Conservation (phyloP, 352 stramenopile genomes). For the Sclerospora graminicola region DNA sequence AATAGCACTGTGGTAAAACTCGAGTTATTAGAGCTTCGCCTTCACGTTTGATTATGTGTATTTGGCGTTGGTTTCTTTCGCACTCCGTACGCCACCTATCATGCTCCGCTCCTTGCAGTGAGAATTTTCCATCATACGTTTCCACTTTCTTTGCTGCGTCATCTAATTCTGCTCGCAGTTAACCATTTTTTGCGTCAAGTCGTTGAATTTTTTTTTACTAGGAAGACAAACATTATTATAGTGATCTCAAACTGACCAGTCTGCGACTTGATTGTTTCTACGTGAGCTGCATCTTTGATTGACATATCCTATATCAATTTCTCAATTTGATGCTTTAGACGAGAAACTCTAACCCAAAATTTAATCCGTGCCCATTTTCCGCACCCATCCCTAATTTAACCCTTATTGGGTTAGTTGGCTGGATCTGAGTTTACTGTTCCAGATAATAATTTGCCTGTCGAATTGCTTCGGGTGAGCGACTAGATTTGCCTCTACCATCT, state of each 20-base stretch:
- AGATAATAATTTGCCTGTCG: too few relatives aligned
- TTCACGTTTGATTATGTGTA: conserved; percentile 29
- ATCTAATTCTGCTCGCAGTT: conserved; percentile 40
- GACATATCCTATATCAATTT: conserved; percentile 29
- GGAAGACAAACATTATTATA: conserved; percentile 43
- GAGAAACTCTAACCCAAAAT: conserved; percentile 25
- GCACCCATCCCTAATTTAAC: too few relatives aligned
- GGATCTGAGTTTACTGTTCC: too few relatives aligned
- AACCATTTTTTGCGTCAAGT: conserved; percentile 32
- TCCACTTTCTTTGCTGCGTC: too few relatives aligned
- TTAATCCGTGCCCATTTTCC: too few relatives aligned
- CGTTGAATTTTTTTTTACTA: too few relatives aligned
- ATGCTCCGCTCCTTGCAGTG: conserved; percentile 28
- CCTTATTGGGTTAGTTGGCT: too few relatives aligned
- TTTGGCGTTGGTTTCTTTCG: too few relatives aligned
- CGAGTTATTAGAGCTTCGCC: conserved; percentile 30
- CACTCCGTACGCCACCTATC: conserved; percentile 40
- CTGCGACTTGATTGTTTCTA: conserved; percentile 38
- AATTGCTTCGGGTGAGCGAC: too few relatives aligned
- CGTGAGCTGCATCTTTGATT: conserved; percentile 29
- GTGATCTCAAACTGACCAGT: conserved; percentile 41
- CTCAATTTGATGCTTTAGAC: conserved; percentile 30
- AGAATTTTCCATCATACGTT: too few relatives aligned
- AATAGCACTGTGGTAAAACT: conserved; percentile 39
- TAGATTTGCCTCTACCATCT: too few relatives aligned